These are phyloP conservation scores for Serendipita indica DNA, from an alignment of 768 basidiomycete species.

Conservation along the genomic window DNA sequence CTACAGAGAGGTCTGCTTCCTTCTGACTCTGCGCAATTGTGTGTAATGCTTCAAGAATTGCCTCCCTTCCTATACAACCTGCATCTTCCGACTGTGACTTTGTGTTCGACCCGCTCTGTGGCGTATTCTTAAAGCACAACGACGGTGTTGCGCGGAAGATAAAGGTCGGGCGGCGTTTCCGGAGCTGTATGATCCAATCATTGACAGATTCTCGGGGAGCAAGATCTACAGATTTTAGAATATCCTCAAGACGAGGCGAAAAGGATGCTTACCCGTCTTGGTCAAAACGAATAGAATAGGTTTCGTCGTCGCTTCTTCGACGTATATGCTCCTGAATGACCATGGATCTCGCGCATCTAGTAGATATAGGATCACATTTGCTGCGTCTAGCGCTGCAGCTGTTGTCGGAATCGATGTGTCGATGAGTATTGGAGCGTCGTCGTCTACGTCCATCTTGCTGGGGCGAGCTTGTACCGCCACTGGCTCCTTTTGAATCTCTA, in stretches of 20 bases:
- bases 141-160: slow-evolving; percentile 61
- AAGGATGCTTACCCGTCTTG: slow-evolving; percentile 60
- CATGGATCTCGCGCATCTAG: slow-evolving; percentile 76
- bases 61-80: slow-evolving; percentile 41
- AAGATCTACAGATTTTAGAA: slow-evolving; percentile 41
- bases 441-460: slow-evolving; percentile 29
- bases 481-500: slow-evolving; percentile 34
- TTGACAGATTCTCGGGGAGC: slow-evolving; percentile 63
- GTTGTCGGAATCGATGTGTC: slow-evolving; percentile 50
- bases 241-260: slow-evolving; percentile 1
- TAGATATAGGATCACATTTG: slow-evolving; percentile 68
- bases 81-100: slow-evolving; percentile 40
- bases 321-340: slow-evolving; percentile 44
- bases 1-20: slow-evolving; percentile 42
- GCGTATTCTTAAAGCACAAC: slow-evolving; percentile 35
- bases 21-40: slow-evolving; percentile 34
- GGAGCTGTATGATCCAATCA: slow-evolving; percentile 51
- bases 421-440: slow-evolving; percentile 44
- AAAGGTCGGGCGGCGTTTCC: slow-evolving; percentile 44
- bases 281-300: slow-evolving; percentile 57
- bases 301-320: slow-evolving; percentile 40
- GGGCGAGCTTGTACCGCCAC: slow-evolving; percentile 18
- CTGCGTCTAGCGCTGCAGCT: slow-evolving; percentile 50
- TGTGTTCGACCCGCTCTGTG: slow-evolving; percentile 32
- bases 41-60: slow-evolving; percentile 35